phyloP scores from a whole-genome alignment of 73 alveolate species.

The Breviolum minutum region DNA sequence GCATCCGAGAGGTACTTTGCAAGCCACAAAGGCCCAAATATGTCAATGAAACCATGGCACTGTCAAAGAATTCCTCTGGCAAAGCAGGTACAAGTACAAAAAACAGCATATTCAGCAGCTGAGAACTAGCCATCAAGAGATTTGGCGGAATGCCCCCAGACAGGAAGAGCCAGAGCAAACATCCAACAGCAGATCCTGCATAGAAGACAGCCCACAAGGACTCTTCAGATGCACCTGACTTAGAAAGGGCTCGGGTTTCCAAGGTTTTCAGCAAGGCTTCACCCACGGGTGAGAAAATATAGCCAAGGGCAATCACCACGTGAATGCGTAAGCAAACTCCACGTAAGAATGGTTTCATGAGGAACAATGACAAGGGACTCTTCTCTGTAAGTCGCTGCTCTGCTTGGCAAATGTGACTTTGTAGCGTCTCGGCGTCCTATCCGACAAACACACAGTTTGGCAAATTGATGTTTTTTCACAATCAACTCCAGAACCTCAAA shows the following conservation, averaged over 20 bases:
- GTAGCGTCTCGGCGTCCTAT: constrained; percentile 62
- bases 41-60: constrained; percentile 42
- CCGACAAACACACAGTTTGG: neutral
- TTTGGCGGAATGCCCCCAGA: constrained; percentile 71
- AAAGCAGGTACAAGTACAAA: constrained; percentile 75
- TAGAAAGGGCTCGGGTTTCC: constrained; percentile 54
- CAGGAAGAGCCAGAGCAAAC: constrained; percentile 62
- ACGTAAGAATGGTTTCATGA: constrained; percentile 73
- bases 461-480: neutral
- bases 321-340: constrained; percentile 67
- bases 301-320: constrained; percentile 75
- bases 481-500: too few species aligned
- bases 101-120: constrained; percentile 46
- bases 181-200: constrained; percentile 61
- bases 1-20: constrained; percentile 79
- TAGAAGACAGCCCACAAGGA: constrained; percentile 72
- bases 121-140: constrained; percentile 66
- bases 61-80: constrained; percentile 56
- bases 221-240: constrained; percentile 65
- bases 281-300: constrained; percentile 73
- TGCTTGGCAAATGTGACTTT: constrained; percentile 64
- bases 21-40: constrained; percentile 75
- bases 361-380: constrained; percentile 54
- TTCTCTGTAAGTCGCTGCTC: constrained; percentile 85
- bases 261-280: constrained; percentile 44